phyloP scores from a whole-genome alignment of 2,329 filamentous ascomycete genomes.

The Monosporascus sp. region DNA sequence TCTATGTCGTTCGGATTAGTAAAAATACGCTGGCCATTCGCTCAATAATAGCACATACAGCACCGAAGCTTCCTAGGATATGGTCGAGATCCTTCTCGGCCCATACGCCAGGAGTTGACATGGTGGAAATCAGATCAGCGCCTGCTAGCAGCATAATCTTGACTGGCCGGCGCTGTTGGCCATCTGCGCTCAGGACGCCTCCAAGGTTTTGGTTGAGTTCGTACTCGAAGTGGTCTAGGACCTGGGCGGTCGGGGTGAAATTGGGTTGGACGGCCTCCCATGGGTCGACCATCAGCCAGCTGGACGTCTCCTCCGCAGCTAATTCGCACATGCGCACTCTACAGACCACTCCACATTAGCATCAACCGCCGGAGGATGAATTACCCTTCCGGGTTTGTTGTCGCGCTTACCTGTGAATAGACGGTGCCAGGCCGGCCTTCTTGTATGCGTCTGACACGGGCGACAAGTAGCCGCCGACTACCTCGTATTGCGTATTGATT shows the following conservation, averaged over 20 bases:
- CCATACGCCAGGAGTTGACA: constrained; percentile 74
- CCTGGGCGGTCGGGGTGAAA: constrained; percentile 83
- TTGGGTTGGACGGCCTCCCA: constrained; percentile 83
- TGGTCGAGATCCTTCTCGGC: constrained; percentile 78
- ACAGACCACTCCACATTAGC: constrained; percentile 9
- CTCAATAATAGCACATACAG: constrained; percentile 33
- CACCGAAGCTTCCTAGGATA: constrained; percentile 77
- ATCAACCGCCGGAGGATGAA: background rate
- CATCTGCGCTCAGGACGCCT: constrained; percentile 65
- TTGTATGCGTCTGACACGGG: constrained; percentile 67
- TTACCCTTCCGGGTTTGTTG: background rate
- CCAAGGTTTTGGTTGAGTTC: constrained; percentile 78
- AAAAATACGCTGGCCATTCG: background rate
- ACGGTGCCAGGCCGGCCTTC: constrained; percentile 71
- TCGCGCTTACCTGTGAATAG: constrained; percentile 54
- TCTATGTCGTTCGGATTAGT: constrained; percentile 1
- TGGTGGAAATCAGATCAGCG: constrained; percentile 68
- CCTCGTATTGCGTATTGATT: constrained; percentile 72
- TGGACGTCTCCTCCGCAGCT: constrained; percentile 67
- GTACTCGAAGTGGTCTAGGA: constrained; percentile 85
- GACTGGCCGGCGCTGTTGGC: constrained; percentile 57
- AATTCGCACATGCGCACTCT: constrained; percentile 81
- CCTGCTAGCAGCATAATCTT: constrained; percentile 80
- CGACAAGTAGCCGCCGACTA: constrained; percentile 79
- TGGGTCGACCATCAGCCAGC: constrained; percentile 80